These are phyloP conservation scores for Malassezia vespertilionis DNA, from an alignment of 1,284 basidiomycete genomes.

Conservation along the genomic window DNA sequence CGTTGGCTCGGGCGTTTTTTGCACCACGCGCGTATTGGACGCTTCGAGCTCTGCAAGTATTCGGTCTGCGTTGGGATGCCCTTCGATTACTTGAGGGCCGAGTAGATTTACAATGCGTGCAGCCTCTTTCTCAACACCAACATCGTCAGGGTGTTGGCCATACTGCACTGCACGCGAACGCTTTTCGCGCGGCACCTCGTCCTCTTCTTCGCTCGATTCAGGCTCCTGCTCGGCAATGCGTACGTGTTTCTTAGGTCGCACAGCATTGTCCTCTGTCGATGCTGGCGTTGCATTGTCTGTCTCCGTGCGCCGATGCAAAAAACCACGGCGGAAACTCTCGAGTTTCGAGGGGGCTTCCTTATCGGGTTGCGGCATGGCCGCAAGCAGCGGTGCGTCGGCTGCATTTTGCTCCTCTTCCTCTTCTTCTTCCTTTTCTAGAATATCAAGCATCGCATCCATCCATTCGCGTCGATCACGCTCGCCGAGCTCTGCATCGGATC, in stretches of 20 bases:
- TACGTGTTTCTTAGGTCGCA: slow-evolving; percentile 11
- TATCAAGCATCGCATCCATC: slow-evolving; percentile 29
- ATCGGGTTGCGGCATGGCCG: too few relatives aligned
- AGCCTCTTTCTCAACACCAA: slow-evolving; percentile 39
- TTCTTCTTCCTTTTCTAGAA: slow-evolving; percentile 31
- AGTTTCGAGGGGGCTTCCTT: background rate
- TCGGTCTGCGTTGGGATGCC: slow-evolving; percentile 29
- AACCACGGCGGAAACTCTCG: slow-evolving; percentile 5
- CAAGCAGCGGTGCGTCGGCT: background rate
- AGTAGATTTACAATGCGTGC: slow-evolving; percentile 36
- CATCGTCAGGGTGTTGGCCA: slow-evolving; percentile 29
- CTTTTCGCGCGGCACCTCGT: background rate
- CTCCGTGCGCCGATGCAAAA: slow-evolving; percentile 6
- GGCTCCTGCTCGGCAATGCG: background rate
- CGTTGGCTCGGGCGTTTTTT: slow-evolving; percentile 4
- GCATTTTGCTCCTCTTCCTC: slow-evolving; percentile 6
- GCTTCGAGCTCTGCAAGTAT: slow-evolving; percentile 15
- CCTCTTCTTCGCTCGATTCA: slow-evolving; percentile 5
- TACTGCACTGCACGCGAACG: slow-evolving; percentile 5
- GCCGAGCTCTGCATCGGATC: too few relatives aligned
- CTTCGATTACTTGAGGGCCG: slow-evolving; percentile 33
- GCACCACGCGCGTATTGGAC: slow-evolving; percentile 3
- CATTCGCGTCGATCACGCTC: slow-evolving; percentile 18
- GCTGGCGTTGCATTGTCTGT: background rate
- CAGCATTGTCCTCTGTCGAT: background rate